phyloP scores from a whole-genome alignment of 1,284 basidiomycete species.

The Tilletia caries region DNA sequence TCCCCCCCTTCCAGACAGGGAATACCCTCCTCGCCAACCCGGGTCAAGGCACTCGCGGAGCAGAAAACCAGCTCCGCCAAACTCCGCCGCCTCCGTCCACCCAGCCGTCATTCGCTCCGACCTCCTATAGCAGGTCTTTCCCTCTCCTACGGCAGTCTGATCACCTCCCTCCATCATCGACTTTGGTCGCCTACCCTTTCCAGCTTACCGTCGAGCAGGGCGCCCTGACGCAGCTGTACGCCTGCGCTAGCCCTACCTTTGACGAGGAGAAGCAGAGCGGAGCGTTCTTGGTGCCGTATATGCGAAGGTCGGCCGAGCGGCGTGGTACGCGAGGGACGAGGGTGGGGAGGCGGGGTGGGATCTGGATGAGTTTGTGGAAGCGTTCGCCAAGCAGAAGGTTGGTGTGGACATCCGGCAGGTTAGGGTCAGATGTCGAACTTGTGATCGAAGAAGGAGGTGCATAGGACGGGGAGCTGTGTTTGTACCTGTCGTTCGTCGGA shows the following conservation, averaged over 20 bases:
- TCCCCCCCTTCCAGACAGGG: slow-evolving; percentile 15
- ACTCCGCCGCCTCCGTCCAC: slow-evolving; percentile 29
- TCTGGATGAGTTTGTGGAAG: slow-evolving; percentile 30
- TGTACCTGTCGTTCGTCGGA: too few species aligned
- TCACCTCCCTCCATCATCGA: slow-evolving; percentile 15
- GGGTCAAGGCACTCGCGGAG: slow-evolving; percentile 23
- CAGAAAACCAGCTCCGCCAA: slow-evolving; percentile 24
- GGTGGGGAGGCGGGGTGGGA: slow-evolving; percentile 27
- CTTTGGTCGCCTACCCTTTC: slow-evolving; percentile 23
- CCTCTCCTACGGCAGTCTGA: slow-evolving; percentile 30
- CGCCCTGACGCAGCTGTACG: slow-evolving; percentile 50
- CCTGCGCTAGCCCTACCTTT: slow-evolving; percentile 45
- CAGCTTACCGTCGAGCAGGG: slow-evolving; percentile 38
- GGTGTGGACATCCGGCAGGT: slow-evolving; percentile 23
- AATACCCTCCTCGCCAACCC: slow-evolving; percentile 40
- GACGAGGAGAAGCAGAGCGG: slow-evolving; percentile 37
- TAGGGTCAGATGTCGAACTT: background rate
- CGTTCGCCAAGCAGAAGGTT: slow-evolving; percentile 30
- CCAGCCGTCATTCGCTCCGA: slow-evolving; percentile 29
- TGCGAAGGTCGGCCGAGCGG: slow-evolving; percentile 31
- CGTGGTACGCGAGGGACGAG: slow-evolving; percentile 26
- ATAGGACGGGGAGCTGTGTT: too few species aligned
- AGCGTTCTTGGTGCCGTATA: slow-evolving; percentile 45
- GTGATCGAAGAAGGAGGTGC: too few species aligned
- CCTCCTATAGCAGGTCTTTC: slow-evolving; percentile 20